These are phyloP conservation scores for Suillus placidus DNA, from an alignment of 768 basidiomycete genomes.

Conservation along the genomic window DNA sequence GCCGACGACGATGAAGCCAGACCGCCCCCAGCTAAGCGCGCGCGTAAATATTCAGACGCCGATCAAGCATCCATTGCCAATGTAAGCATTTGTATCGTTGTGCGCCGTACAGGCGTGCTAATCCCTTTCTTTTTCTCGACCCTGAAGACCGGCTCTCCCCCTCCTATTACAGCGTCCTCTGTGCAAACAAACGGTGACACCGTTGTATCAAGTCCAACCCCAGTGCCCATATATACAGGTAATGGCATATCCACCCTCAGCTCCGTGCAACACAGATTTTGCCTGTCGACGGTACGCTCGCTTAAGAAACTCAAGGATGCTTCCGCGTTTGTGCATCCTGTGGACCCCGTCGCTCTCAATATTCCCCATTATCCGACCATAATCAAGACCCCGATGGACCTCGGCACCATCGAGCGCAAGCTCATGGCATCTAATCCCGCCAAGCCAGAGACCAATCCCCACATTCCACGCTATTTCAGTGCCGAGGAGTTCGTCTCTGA, in stretches of 20 bases:
- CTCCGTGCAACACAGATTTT: conserved; percentile 76
- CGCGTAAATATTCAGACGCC: conserved; percentile 74
- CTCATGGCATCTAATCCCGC: conserved; percentile 74
- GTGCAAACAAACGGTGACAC: conserved; percentile 33
- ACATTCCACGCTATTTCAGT: conserved; percentile 74
- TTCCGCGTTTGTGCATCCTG: conserved; percentile 78
- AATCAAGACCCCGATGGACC: conserved; percentile 92
- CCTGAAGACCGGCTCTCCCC: conserved; percentile 74
- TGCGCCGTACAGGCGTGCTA: conserved; percentile 59
- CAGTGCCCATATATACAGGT: conserved; percentile 3
- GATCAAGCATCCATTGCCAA: conserved; percentile 74
- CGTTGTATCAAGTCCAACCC: conserved; percentile 18
- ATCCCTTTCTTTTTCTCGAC: conserved; percentile 35
- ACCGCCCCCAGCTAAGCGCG: conserved; percentile 83
- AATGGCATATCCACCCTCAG: conserved; percentile 50
- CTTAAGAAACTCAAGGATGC: conserved; percentile 90
- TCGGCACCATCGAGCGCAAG: conserved; percentile 90
- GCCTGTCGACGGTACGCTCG: conserved; percentile 71
- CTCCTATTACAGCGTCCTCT: conserved; percentile 56
- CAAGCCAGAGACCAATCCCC: conserved; percentile 70
- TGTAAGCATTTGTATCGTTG: conserved; percentile 56
- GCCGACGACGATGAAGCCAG: conserved; percentile 51
- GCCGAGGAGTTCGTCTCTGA: conserved; percentile 85
- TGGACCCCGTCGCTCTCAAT: conserved; percentile 81
- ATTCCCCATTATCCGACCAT: conserved; percentile 88